Evolutionary conservation across 148 eudicot species (phyloP).

Genomic region (Rhododendron williamsianum): DNA sequence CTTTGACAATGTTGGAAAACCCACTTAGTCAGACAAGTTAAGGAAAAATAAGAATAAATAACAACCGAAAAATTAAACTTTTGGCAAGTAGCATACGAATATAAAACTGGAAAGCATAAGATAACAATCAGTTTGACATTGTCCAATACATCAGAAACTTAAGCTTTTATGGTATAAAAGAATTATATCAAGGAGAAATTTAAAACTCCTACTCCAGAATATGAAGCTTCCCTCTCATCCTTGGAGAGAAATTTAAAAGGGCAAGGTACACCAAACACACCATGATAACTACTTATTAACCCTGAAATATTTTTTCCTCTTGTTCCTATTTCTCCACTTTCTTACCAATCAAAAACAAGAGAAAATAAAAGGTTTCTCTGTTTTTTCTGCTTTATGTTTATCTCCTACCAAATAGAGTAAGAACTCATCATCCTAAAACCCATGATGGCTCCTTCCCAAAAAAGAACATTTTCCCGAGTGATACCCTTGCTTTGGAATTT

Average conservation of each 20-base stretch:
- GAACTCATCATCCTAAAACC: not conserved
- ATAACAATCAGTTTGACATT: not conserved
- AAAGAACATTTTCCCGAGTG: not conserved
- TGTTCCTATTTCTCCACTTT: not conserved
- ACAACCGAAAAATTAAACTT: not conserved
- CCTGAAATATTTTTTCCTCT: not conserved
- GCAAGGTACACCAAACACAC: not conserved
- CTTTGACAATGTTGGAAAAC: not conserved
- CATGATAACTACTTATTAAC: not conserved
- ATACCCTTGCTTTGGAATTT: not conserved
- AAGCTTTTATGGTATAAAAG: not conserved
- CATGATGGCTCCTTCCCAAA: not conserved
- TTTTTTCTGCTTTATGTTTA: not conserved
- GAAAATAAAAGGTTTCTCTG: not conserved
- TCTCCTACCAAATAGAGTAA: not conserved
- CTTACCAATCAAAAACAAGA: not conserved
- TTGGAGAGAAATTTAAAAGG: not conserved
- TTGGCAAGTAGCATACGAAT: not conserved
- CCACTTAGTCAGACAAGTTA: not conserved
- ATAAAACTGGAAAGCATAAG: not conserved
- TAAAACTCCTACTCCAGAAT: not conserved
- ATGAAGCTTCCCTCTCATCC: not conserved
- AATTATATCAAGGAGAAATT: not conserved
- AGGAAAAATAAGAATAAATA: not conserved
- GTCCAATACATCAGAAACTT: not conserved